Percentiles rank a stretch among this genome's conserved stretches.
phyloP scores from a whole-genome alignment of 495 filamentous ascomycete genomes.

The Neurospora tetrasperma region DNA sequence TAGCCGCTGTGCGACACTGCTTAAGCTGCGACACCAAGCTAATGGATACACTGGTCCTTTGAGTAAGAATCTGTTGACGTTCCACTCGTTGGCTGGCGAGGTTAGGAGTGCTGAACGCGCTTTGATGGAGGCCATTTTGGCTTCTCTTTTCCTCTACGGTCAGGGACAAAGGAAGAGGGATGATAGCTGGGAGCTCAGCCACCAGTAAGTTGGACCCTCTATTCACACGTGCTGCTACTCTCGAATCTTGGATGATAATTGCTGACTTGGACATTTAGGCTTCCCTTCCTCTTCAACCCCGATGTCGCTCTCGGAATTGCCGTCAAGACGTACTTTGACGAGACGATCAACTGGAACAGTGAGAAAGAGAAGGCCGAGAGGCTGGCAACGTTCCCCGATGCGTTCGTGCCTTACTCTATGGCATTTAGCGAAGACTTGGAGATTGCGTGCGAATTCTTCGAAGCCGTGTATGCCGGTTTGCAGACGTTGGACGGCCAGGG shows the following conservation, averaged over 20 bases:
- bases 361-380: slow-evolving; percentile 50
- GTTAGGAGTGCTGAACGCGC: slow-evolving; percentile 71
- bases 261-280: slow-evolving; percentile 41
- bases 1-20: slow-evolving; percentile 73
- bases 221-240: neutral
- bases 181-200: slow-evolving; percentile 59
- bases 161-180: slow-evolving; percentile 60
- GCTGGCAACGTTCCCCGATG: slow-evolving; percentile 46
- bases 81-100: slow-evolving; percentile 70
- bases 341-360: slow-evolving; percentile 52
- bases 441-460: slow-evolving; percentile 72
- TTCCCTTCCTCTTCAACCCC: slow-evolving; percentile 78
- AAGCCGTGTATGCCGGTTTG: slow-evolving; percentile 63
- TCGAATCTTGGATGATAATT: neutral
- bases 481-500: slow-evolving; percentile 50
- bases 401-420: slow-evolving; percentile 62
- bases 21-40: slow-evolving; percentile 66
- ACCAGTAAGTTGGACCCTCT: slow-evolving; percentile 46
- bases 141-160: slow-evolving; percentile 69
- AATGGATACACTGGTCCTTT: slow-evolving; percentile 94
- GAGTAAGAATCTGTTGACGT: slow-evolving; percentile 79
- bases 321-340: slow-evolving; percentile 87
- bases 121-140: slow-evolving; percentile 67
- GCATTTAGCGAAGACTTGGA: slow-evolving; percentile 69
- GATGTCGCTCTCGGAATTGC: slow-evolving; percentile 83